A percentile compares a stretch with the other conserved stretches of the same genome.
phyloP scores from a whole-genome alignment of 345 rosid genomes.

The Lepidium sativum region DNA sequence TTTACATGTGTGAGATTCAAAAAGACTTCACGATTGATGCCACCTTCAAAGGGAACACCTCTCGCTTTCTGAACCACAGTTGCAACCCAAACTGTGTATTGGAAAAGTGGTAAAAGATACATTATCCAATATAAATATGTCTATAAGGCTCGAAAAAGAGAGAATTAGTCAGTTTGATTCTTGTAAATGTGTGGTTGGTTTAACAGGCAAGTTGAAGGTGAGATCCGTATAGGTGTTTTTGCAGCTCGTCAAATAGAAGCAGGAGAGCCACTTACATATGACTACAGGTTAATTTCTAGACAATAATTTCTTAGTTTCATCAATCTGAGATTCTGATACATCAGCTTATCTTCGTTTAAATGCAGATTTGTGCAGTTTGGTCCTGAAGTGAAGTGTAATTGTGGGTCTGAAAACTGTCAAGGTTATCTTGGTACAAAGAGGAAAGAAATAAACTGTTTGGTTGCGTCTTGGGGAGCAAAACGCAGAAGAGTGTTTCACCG shows the following conservation, averaged over 20 bases:
- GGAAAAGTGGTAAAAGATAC: slow-evolving; percentile 64
- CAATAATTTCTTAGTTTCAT: not conserved
- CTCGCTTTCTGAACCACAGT: slow-evolving; percentile 92
- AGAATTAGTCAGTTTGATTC: not conserved
- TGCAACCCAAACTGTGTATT: slow-evolving; percentile 81
- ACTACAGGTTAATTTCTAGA: slow-evolving; percentile 68
- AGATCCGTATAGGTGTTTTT: slow-evolving; percentile 86
- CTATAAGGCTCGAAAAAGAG: not conserved
- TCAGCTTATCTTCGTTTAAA: not conserved
- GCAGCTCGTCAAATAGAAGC: slow-evolving; percentile 69
- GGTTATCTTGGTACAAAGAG: slow-evolving; percentile 71
- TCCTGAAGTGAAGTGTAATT: slow-evolving; percentile 78
- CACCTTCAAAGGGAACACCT: slow-evolving; percentile 84
- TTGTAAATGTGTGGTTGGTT: not conserved
- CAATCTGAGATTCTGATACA: not conserved
- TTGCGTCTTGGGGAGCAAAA: slow-evolving; percentile 79
- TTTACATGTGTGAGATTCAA: slow-evolving; percentile 96
- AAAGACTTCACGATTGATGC: slow-evolving; percentile 98
- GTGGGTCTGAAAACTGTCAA: slow-evolving; percentile 71
- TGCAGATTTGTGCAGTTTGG: slow-evolving; percentile 89
- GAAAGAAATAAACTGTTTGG: slow-evolving; percentile 40
- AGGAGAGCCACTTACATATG: slow-evolving; percentile 87
- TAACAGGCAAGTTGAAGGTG: slow-evolving; percentile 88
- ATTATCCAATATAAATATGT: not conserved
- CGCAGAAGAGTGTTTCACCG: slow-evolving; percentile 47